Base-by-base conservation (phyloP, 1,139 yeast species). In the Taiozyma onychis region DNA sequence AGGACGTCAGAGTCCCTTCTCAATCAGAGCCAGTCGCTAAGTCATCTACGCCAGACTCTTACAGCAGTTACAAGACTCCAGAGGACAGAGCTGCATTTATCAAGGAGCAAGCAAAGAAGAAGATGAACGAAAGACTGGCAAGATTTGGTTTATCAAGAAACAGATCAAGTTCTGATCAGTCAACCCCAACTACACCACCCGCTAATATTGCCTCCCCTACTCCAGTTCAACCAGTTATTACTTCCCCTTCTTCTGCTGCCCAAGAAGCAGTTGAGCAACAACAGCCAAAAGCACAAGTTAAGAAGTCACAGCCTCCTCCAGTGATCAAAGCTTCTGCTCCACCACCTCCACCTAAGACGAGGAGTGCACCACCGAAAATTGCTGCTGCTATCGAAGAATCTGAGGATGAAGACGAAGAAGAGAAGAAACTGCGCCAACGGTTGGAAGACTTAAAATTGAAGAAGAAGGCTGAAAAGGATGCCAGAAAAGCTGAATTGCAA, bases 81-180 rank as follows among this genome's bases (percentile, higher is more conserved):
- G 86, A 80, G 58, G 95, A 88, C 47, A 77, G 97, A 55, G 80
- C 96, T 3, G 91, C 93, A 6, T 82, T 83, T 58, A 84, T 90
- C 54, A 89, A 90, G 64, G 96, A 93, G 10, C 96, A 89, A 63
- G 98, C 98, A 1, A 89, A 88, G 61, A 83, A 86, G 68, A 80
- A 91, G 64, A 91, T 91, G 96, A 85, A 84, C 56, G 97, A 90
- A 61, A 76, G 93, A 60, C 75, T 91, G 63, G 97, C 96, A 1
- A 88, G 86, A 58, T 76, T 91, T 54, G 97, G 97, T 4, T 79
- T 88, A 49, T 44, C 61, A 43, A 50, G 62, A 58, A 46, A 44
- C 41, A 54, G 52, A 47, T 51, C 52, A 41, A 54, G 53, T 45
- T 52, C 52, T 41, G 41, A 48, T 24, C 48, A 45, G 21, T 43